Evolutionary conservation across 1,284 basidiomycete species (phyloP).

Genomic region (Sporisorium exsertum): DNA sequence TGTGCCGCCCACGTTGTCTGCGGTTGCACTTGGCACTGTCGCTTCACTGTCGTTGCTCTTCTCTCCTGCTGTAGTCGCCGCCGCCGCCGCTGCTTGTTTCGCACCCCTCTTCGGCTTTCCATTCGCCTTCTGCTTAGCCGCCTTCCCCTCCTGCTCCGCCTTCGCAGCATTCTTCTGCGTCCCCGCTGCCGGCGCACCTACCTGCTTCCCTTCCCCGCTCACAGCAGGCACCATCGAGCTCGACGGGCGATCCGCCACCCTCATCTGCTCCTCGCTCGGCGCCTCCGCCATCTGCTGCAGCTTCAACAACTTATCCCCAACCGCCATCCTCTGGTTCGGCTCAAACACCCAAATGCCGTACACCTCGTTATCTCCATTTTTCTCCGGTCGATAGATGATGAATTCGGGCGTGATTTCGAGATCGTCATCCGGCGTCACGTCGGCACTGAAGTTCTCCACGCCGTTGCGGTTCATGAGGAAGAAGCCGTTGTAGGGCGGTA

Average conservation of each 20-base stretch:
- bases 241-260: constrained; percentile 11
- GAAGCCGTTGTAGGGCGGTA: constrained; percentile 80
- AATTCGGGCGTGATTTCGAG: constrained; percentile 75
- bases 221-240: constrained; percentile 1
- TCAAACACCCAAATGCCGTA: constrained; percentile 85
- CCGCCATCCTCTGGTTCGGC: constrained; percentile 77
- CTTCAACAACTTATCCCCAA: constrained; percentile 71
- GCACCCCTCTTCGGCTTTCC: constrained; percentile 23
- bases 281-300: constrained; percentile 46
- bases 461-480: constrained; percentile 88
- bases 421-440: constrained; percentile 82
- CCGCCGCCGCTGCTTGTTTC: constrained; percentile 14
- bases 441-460: constrained; percentile 83
- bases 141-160: constrained; percentile 20
- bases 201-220: constrained; percentile 2
- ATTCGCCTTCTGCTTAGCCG: constrained; percentile 18
- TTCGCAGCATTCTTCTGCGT: constrained; percentile 5
- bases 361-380: constrained; percentile 69
- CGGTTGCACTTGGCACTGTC: neutral
- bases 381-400: constrained; percentile 80
- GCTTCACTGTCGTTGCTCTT: constrained; percentile 24
- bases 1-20: constrained; percentile 8
- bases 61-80: constrained; percentile 1
- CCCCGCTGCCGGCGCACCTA: neutral
- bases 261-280: constrained; percentile 30